These are phyloP conservation scores for Akanthomyces lecanii DNA, from an alignment of 2,329 filamentous ascomycete species.

Conservation along the genomic window DNA sequence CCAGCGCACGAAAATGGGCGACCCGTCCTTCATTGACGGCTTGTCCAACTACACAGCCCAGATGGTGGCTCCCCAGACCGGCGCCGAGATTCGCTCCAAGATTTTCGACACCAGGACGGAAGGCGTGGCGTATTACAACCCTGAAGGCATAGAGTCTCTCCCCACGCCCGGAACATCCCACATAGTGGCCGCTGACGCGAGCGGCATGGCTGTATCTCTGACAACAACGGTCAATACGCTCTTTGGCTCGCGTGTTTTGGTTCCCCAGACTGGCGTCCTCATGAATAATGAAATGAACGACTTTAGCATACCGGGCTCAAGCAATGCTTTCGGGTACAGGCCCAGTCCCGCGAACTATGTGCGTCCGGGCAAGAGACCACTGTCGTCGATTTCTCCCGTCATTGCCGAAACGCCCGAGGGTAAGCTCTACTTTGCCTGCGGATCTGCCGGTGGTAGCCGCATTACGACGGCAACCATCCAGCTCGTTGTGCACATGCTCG, in stretches of 20 bases:
- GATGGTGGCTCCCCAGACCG: conserved; percentile 59
- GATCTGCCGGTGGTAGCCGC: conserved; percentile 75
- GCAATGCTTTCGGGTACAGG: conserved; percentile 73
- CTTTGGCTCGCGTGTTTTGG: conserved; percentile 71
- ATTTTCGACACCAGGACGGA: conserved; percentile 40
- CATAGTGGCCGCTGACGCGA: conserved; percentile 62
- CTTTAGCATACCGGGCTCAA: conserved; percentile 69
- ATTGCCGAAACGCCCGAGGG: conserved; percentile 71
- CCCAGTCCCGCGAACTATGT: conserved; percentile 73
- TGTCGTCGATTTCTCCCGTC: conserved; percentile 71
- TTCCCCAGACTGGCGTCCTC: conserved; percentile 78
- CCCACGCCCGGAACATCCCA: conserved; percentile 67
- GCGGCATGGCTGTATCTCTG: conserved; percentile 68
- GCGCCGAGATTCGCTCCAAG: conserved; percentile 47
- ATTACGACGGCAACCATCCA: conserved; percentile 85
- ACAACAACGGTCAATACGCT: conserved; percentile 79
- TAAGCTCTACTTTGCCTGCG: conserved; percentile 66
- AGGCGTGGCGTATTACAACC: conserved; percentile 41
- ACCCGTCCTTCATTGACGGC: conserved; percentile 63
- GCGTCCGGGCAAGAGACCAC: conserved; percentile 69
- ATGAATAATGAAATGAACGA: conserved; percentile 65
- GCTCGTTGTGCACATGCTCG: conserved; percentile 69
- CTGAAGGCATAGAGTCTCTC: conserved; percentile 41
- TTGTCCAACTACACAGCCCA: conserved; percentile 59
- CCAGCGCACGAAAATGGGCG: conserved; percentile 66